These are phyloP conservation scores for Chaetomium globosum DNA, from an alignment of 2,329 filamentous ascomycete genomes.

Conservation along the genomic window DNA sequence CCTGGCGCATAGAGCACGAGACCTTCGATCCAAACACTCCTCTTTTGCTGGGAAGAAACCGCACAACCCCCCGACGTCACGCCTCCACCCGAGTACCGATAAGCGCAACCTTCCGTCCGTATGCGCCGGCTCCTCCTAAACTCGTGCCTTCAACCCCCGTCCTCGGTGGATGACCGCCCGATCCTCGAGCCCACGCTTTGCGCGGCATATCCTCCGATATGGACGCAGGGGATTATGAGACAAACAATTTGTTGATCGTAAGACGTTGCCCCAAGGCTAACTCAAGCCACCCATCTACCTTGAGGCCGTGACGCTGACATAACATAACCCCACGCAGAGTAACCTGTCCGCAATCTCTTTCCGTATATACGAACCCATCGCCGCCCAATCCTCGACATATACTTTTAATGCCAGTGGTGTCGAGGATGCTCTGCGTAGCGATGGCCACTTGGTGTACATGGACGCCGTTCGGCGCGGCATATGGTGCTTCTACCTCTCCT, in stretches of 20 bases:
- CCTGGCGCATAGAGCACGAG: slow-evolving; percentile 32
- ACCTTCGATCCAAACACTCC: slow-evolving; percentile 25
- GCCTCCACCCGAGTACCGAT: slow-evolving; percentile 5
- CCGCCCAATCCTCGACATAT: slow-evolving; percentile 50
- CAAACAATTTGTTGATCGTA: slow-evolving; percentile 63
- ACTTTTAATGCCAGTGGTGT: slow-evolving; percentile 54
- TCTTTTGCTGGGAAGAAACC: slow-evolving; percentile 14
- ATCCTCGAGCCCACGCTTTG: slow-evolving; percentile 32
- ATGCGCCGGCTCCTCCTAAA: slow-evolving; percentile 29
- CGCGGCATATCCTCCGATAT: slow-evolving; percentile 50
- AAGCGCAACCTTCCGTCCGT: slow-evolving; percentile 14
- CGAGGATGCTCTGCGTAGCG: slow-evolving; percentile 54
- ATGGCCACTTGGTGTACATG: slow-evolving; percentile 57
- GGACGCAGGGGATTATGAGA: slow-evolving; percentile 66
- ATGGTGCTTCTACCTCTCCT: slow-evolving; percentile 58
- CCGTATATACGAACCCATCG: slow-evolving; percentile 57
- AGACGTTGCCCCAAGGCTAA: slow-evolving; percentile 36
- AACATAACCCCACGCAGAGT: slow-evolving; percentile 46
- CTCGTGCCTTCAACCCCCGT: slow-evolving; percentile 24
- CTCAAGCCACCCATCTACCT: neutral
- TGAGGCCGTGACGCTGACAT: neutral
- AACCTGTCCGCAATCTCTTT: slow-evolving; percentile 59
- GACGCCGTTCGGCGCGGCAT: slow-evolving; percentile 54
- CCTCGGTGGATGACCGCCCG: slow-evolving; percentile 34
- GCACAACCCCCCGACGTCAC: slow-evolving; percentile 11